Evolutionary conservation across 2,329 filamentous ascomycete species (phyloP).

Genomic region (Hypoxylon sp.): DNA sequence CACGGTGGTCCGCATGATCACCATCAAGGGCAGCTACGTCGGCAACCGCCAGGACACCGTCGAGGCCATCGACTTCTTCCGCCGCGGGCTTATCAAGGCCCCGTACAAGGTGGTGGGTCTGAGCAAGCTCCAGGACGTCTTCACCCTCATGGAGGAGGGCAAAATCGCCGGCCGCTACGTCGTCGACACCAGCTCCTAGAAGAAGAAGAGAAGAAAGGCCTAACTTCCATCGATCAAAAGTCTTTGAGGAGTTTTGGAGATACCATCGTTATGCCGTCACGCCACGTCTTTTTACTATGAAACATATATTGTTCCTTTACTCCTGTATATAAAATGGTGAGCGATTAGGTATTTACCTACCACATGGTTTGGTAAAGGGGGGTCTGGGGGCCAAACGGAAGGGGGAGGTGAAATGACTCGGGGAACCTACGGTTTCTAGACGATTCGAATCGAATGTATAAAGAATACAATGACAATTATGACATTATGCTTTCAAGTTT

Average conservation of each 20-base stretch:
- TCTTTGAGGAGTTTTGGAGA: constrained; percentile 25
- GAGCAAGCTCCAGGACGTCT: constrained; percentile 83
- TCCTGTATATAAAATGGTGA: constrained; percentile 24
- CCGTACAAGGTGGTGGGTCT: constrained; percentile 89
- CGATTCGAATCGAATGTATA: constrained; percentile 20
- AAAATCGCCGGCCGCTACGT: constrained; percentile 84
- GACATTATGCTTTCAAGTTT: neutral
- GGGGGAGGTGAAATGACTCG: neutral
- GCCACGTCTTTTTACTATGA: neutral
- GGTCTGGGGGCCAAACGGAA: neutral
- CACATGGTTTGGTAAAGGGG: neutral
- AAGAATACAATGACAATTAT: constrained; percentile 18
- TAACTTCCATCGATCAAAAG: too few relatives aligned
- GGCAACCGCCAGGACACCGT: constrained; percentile 89
- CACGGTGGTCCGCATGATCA: constrained; percentile 87
- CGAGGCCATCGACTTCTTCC: constrained; percentile 92
- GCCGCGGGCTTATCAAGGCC: constrained; percentile 83
- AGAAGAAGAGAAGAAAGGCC: neutral
- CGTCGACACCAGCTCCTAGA: constrained; percentile 76
- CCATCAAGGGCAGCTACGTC: constrained; percentile 92
- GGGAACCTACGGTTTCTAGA: constrained; percentile 1
- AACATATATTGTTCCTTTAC: constrained; percentile 13
- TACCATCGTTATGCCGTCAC: too few relatives aligned
- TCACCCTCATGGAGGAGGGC: constrained; percentile 76
- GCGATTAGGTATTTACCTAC: neutral